These are phyloP conservation scores for Lactarius pseudohatsudake DNA, from an alignment of 768 basidiomycete genomes.

Conservation along the genomic window DNA sequence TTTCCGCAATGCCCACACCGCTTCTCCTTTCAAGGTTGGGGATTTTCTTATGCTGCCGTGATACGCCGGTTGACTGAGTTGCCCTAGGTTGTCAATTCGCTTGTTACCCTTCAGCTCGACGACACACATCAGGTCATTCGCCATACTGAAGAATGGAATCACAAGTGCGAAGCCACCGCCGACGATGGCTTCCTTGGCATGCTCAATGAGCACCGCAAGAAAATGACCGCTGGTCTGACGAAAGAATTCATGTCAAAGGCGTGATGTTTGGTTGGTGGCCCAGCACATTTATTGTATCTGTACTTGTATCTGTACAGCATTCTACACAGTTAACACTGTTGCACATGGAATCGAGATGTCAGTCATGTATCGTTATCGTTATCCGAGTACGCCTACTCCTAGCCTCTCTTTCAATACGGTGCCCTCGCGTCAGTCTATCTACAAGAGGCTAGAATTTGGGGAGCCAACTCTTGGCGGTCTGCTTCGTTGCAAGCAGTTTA, in stretches of 20 bases:
- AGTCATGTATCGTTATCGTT: slow-evolving; percentile 9
- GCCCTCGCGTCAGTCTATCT: neutral
- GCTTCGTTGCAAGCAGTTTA: slow-evolving; percentile 60
- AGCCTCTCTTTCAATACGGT: neutral
- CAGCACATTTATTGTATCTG: slow-evolving; percentile 12
- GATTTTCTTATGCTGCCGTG: neutral
- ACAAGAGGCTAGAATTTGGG: slow-evolving; percentile 41
- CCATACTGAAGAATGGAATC: slow-evolving; percentile 50
- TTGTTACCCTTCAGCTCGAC: slow-evolving; percentile 44
- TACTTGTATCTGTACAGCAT: slow-evolving; percentile 7
- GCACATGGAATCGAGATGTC: slow-evolving; percentile 7
- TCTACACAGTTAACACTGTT: neutral
- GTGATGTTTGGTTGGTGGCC: slow-evolving; percentile 13
- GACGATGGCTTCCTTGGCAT: slow-evolving; percentile 47
- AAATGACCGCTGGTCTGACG: slow-evolving; percentile 40
- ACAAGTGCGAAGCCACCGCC: slow-evolving; percentile 37
- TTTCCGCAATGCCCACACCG: slow-evolving; percentile 39
- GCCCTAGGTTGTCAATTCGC: slow-evolving; percentile 41
- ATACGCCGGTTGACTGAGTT: neutral
- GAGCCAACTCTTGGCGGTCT: slow-evolving; percentile 67
- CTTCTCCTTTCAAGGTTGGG: slow-evolving; percentile 44
- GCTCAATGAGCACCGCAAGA: slow-evolving; percentile 48
- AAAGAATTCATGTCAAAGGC: slow-evolving; percentile 38
- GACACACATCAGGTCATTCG: slow-evolving; percentile 39
- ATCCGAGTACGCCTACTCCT: neutral